Base-by-base conservation (phyloP, 2,329 filamentous ascomycete species). In the Domatiomyces globalis region DNA sequence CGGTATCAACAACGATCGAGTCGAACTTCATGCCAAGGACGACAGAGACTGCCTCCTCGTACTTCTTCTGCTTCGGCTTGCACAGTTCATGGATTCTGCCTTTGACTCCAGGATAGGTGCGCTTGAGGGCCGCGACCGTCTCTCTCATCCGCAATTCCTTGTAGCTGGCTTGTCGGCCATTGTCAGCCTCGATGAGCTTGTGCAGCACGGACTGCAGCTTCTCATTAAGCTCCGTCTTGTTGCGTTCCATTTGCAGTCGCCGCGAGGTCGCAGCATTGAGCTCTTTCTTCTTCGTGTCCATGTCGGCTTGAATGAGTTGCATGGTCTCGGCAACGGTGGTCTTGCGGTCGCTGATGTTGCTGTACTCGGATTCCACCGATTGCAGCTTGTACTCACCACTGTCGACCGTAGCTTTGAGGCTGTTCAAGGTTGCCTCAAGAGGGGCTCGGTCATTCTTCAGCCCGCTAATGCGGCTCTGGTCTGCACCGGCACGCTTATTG, bases 61-160 rank as follows among this genome's bases (percentile, higher is more conserved):
- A 98, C 66, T 95, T 96, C 70, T 94, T 95, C 70, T 95, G 87
- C 68, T 95, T 96, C 1, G 92, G 90, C 58, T 87, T 89, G 71
- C 92, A 95, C 43, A 98, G 78, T 58, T 95, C 87, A 56, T 87
- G 87, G 45, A 96, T 80, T 45, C 90, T 83, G 18, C 92, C 92
- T 59, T 86, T 86, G 45, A 98, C 90, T 46, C 90, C 90, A 1
- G 88, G 87, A 61, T 88, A 95, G 56, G 95, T 85, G 49, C 88
- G 84, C 67, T 94, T 95, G 62, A 98, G 74, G 29, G 86, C 83
- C 9, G 83, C 81, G 33, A 96, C 83, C 63, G 87, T 85, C 63
- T 95, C 89, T 61, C 87, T 87, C 62, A 84, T 81, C 53, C 81
- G 76, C 22, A 78, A 71, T 63, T 96, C 90, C 63, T 81, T 86